Evolutionary conservation across 2,329 filamentous ascomycete genomes (phyloP), one percentile per base, ranked within the genome.

Genomic region (Hypoxylon sp.): DNA sequence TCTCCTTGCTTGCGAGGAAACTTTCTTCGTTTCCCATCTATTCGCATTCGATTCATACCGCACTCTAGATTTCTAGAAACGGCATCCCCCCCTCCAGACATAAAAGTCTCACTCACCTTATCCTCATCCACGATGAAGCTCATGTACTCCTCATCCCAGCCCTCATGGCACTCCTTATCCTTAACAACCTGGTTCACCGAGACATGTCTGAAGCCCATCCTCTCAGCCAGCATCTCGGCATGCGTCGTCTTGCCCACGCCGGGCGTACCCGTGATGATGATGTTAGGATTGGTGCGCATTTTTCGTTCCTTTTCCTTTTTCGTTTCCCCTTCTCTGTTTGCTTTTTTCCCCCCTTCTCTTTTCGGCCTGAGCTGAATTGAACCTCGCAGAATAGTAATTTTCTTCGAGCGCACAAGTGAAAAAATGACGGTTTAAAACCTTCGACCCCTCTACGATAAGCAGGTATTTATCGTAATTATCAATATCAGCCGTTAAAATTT

Each of bases 101-200:
- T 52, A 64, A 46, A 46, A 53, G 45, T 41, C 17, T 9, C 41
- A 65, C 81, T 67, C 76, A 94, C 93, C 86, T 97, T 97, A 78
- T 99, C 96, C 80, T 99, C 96, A 77, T 99, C 95, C 14, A 99
- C 94, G 63, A 98, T 92, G 89, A 92, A 97, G 75, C 91, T 94
- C 78, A 93, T 89, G 60, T 91, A 90, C 79, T 94, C 91, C 46
- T 97, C 91, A 73, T 97, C 93, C 81, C 89, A 97, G 23, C 92
- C 92, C 76, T 97, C 94, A 76, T 96, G 92, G 76, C 94, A 98
- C 64, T 87, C 89, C 72, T 91, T 88, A 69, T 97, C 93, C 81
- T 97, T 98, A 68, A 97, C 94, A 41, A 98, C 85, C 74, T 97
- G 89, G 80, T 98, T 99, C 75, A 99, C 89, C 9, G 91, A 91